Base-by-base conservation (phyloP, 306 rosid species). In the Begonia masoniana region DNA sequence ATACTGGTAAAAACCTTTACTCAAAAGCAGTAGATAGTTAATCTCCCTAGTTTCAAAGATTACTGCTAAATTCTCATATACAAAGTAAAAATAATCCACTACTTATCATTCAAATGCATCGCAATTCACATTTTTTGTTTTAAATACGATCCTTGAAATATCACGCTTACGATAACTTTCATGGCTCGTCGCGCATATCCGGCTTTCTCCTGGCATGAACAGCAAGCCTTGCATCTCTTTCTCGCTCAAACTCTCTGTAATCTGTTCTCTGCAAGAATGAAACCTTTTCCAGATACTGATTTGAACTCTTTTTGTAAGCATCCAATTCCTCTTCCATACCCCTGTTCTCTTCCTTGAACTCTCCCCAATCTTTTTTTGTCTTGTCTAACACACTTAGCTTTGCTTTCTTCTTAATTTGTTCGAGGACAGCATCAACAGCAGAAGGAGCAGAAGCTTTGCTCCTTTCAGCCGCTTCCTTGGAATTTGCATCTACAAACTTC, bases 341-440 rank as follows among this genome's bases (percentile, higher is more conserved):
- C 63, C 65, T 82, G 43, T 75, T 81, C 68, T 91, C 99, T 50
- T 73, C 99, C 78, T 92, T 92, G 59, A 59, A 92, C 79, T 83
- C 99, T 51, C 99, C 99, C 99, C 99, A 92, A 66, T 92, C 99
- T 72, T 73, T 77, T 61, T 86, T 92, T 1, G 93, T 81, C 79
- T 92, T 92, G 72, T 86, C 99, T 42, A 92, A 86, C 52, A 92
- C 99, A 71, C 96, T 92, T 55, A 92, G 99, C 68, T 86, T 92
- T 55, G 54, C 88, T 60, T 86, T 92, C 92, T 92, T 92, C 88
- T 74, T 92, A 54, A 92, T 86, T 68, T 79, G 99, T 68, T 92
- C 96, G 15, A 92, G 87, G 41, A 81, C 62, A 43, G 73, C 77
- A 74, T 92, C 99, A 43, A 92, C 99, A 6, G 85, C 95, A 59